Percentiles rank a stretch among this genome's conserved stretches.
phyloP scores from a whole-genome alignment of 2,329 filamentous ascomycete species.

The Aaosphaeria arxii region DNA sequence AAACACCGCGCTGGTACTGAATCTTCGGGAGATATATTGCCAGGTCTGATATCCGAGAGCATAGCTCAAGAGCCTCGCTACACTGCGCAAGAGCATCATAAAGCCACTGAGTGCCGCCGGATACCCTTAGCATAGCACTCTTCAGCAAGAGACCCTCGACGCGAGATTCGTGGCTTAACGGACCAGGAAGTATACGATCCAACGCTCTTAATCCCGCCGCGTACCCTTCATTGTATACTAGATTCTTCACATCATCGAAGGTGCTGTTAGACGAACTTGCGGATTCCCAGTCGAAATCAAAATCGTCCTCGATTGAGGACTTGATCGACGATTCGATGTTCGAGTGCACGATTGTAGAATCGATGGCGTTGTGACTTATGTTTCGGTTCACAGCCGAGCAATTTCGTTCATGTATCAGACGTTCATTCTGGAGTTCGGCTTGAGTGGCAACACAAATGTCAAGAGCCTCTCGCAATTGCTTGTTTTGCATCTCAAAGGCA shows the following conservation, averaged over 20 bases:
- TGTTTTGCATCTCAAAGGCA: slow-evolving; percentile 24
- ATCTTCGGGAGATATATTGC: slow-evolving; percentile 19
- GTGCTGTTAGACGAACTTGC: slow-evolving; percentile 5
- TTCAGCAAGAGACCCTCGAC: slow-evolving; percentile 29
- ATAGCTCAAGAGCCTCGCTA: slow-evolving; percentile 28
- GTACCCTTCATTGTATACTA: slow-evolving; percentile 15
- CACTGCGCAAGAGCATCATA: slow-evolving; percentile 29
- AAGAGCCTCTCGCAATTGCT: slow-evolving; percentile 19
- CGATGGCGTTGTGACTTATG: not conserved
- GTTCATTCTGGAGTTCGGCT: slow-evolving; percentile 31
- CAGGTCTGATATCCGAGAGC: slow-evolving; percentile 17
- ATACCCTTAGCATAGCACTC: slow-evolving; percentile 19
- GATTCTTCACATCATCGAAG: slow-evolving; percentile 17
- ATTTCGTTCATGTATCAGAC: slow-evolving; percentile 1
- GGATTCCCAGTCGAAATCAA: slow-evolving; percentile 4
- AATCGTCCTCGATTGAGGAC: not conserved
- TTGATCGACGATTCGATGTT: not conserved
- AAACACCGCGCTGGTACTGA: slow-evolving; percentile 23
- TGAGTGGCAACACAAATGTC: slow-evolving; percentile 29
- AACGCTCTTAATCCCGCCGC: slow-evolving; percentile 19
- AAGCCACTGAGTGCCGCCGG: slow-evolving; percentile 20
- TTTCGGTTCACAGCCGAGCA: not conserved
- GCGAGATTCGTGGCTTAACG: slow-evolving; percentile 20
- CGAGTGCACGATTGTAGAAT: not conserved
- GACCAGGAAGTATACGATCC: slow-evolving; percentile 21